Conservation (phyloP, 768 basidiomycete genomes). For the Amanita thiersii region DNA sequence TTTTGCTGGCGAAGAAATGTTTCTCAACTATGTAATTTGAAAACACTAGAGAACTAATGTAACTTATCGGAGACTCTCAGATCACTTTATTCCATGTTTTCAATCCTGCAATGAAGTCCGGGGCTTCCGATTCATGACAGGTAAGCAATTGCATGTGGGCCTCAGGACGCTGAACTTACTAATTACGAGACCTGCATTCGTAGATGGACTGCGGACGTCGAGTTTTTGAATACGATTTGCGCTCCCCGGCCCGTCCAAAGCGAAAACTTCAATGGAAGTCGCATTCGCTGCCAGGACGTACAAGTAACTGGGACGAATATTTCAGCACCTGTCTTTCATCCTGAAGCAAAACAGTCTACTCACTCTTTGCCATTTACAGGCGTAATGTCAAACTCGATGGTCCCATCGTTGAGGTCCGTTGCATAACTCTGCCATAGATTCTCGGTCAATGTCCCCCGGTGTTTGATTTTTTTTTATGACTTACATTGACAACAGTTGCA, state of each 20-base stretch:
- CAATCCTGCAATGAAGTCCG: no score
- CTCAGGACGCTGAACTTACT: no score
- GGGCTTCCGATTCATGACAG: no score
- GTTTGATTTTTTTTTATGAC: neutral
- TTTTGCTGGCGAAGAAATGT: no score
- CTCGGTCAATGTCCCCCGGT: neutral
- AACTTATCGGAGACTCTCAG: no score
- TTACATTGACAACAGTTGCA: constrained; percentile 24
- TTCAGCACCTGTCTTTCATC: neutral
- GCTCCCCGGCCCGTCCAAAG: constrained; percentile 19
- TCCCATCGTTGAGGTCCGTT: constrained; percentile 13
- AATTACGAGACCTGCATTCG: constrained; percentile 22
- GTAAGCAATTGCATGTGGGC: no score
- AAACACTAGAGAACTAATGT: no score
- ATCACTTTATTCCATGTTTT: no score
- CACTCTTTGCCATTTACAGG: constrained; percentile 29
- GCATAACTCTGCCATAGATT: neutral
- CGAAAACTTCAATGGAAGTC: constrained; percentile 18
- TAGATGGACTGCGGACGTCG: constrained; percentile 23
- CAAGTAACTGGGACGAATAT: constrained; percentile 16
- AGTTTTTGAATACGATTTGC: constrained; percentile 18
- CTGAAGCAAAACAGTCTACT: constrained; percentile 7
- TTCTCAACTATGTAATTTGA: no score
- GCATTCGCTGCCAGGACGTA: constrained; percentile 22
- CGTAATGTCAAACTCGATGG: constrained; percentile 34